These are phyloP conservation scores for Xylariomycetidae sp. DNA, from an alignment of 2,329 filamentous ascomycete species.

Conservation along the genomic window DNA sequence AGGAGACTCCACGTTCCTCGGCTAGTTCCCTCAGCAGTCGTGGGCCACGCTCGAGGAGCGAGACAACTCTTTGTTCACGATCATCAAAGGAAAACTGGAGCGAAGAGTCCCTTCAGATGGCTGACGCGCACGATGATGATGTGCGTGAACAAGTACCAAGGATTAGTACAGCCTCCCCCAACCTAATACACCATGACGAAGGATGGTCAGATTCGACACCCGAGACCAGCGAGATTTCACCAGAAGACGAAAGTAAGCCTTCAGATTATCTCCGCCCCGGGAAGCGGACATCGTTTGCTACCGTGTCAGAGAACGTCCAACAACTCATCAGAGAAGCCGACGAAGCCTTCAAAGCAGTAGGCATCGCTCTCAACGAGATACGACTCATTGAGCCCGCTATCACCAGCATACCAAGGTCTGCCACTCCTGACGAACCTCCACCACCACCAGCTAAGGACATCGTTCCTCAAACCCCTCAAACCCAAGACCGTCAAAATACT, in stretches of 20 bases:
- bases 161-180: conserved; percentile 9
- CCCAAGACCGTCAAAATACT: too few relatives aligned
- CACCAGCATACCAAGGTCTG: conserved; percentile 22
- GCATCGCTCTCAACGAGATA: conserved; percentile 35
- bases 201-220: conserved; percentile 16
- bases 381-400: conserved; percentile 22
- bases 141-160: conserved; percentile 16
- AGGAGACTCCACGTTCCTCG: conserved; percentile 34
- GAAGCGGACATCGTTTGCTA: conserved; percentile 10
- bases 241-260: conserved; percentile 19
- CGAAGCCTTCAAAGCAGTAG: conserved; percentile 44
- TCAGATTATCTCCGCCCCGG: conserved; percentile 4
- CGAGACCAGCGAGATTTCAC: conserved; percentile 21
- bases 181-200: conserved; percentile 13
- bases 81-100: conserved; percentile 21
- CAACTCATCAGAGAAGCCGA: conserved; percentile 46
- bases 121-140: conserved; percentile 22
- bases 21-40: conserved; percentile 43
- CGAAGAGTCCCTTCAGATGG: conserved; percentile 19
- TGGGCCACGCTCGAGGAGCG: conserved; percentile 26
- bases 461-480: too few relatives aligned
- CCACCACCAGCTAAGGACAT: conserved; percentile 13
- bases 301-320: conserved; percentile 34
- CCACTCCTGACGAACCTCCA: conserved; percentile 21
- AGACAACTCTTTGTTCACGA: conserved; percentile 31